A percentile compares a stretch with the other conserved stretches of the same genome.
Evolutionary conservation across 192 early-diverging fungal species (phyloP).

Genomic region (Thoreauomyces humboldtii): DNA sequence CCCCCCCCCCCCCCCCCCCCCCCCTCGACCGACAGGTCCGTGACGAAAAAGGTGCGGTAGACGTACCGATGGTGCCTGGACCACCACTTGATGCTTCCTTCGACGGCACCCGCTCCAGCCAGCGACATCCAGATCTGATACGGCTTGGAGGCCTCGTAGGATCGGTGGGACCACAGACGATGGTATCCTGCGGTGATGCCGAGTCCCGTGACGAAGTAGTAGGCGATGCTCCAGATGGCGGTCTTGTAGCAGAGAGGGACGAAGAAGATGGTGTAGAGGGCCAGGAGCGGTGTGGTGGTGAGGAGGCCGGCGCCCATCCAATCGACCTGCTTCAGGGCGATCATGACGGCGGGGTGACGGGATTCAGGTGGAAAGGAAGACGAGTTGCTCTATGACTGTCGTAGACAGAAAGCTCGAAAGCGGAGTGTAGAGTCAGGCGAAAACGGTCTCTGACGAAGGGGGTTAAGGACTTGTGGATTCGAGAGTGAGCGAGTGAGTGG

Average conservation of each 20-base stretch:
- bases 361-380: too few relatives aligned
- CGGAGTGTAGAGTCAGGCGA: too few relatives aligned
- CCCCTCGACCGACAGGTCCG: too few relatives aligned
- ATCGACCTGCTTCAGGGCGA: slow-evolving; percentile 32
- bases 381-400: too few relatives aligned
- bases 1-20: too few relatives aligned
- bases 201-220: slow-evolving; percentile 76
- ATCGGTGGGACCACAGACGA: slow-evolving; percentile 52
- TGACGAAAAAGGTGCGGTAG: too few relatives aligned
- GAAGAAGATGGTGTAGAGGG: slow-evolving; percentile 74
- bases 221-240: slow-evolving; percentile 64
- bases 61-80: slow-evolving; percentile 39
- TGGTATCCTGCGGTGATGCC: slow-evolving; percentile 73
- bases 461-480: too few relatives aligned
- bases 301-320: slow-evolving; percentile 38
- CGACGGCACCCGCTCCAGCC: slow-evolving; percentile 40
- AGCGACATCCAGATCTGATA: slow-evolving; percentile 39
- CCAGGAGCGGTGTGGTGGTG: slow-evolving; percentile 66
- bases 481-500: too few relatives aligned
- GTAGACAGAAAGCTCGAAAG: too few relatives aligned
- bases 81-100: slow-evolving; percentile 60
- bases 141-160: slow-evolving; percentile 43
- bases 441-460: too few relatives aligned
- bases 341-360: slow-evolving; percentile 11
- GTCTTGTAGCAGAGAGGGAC: slow-evolving; percentile 70